Evolutionary conservation across 2,329 filamentous ascomycete genomes (phyloP).

Genomic region (Aureobasidium sp.): DNA sequence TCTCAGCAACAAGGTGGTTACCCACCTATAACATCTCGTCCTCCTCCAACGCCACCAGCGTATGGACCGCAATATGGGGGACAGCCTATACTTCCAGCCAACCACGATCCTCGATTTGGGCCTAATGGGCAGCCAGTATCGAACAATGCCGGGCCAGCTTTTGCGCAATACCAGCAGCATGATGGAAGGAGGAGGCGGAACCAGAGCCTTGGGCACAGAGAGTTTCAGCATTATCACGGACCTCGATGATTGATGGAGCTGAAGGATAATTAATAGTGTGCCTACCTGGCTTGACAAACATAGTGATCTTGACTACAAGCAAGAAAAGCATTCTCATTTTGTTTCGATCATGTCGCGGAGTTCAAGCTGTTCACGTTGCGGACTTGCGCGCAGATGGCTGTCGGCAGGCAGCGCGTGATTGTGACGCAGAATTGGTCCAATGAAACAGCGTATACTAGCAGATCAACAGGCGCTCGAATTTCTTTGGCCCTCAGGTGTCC

Average conservation of each 20-base stretch:
- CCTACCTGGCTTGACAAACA: background rate
- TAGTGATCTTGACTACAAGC: conserved; percentile 3
- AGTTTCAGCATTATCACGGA: conserved; percentile 14
- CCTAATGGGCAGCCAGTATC: background rate
- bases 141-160: conserved; percentile 8
- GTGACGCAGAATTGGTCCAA: background rate
- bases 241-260: conserved; percentile 1
- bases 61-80: conserved; percentile 32
- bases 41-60: conserved; percentile 26
- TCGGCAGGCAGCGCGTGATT: background rate
- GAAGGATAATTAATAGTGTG: background rate
- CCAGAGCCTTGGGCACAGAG: conserved; percentile 10
- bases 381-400: background rate
- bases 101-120: conserved; percentile 25
- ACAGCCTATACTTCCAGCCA: conserved; percentile 34
- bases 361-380: background rate
- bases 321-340: background rate
- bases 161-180: conserved; percentile 17
- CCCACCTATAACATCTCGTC: background rate
- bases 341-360: background rate
- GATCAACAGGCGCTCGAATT: background rate
- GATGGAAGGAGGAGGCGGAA: conserved; percentile 8
- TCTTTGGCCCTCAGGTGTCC: background rate
- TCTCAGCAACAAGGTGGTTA: conserved; percentile 6
- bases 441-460: no score